phyloP scores from a whole-genome alignment of 2,329 filamentous ascomycete genomes.

The Sclerotinia minor region DNA sequence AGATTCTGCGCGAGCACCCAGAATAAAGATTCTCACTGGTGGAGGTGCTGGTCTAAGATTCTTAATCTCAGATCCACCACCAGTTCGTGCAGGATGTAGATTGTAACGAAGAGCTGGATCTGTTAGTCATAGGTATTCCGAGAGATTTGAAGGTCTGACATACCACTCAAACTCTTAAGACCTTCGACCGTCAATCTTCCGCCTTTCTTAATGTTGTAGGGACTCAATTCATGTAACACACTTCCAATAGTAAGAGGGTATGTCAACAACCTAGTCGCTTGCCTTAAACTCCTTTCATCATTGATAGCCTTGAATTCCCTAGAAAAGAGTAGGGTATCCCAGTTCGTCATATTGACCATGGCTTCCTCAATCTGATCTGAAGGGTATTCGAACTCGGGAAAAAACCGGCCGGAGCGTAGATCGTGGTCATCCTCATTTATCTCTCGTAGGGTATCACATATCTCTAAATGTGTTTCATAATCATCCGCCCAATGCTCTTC shows the following conservation, averaged over 20 bases:
- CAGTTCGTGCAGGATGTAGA: constrained; percentile 80
- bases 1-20: constrained; percentile 95
- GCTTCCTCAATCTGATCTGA: constrained; percentile 88
- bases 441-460: constrained; percentile 87
- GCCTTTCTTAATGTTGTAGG: constrained; percentile 76
- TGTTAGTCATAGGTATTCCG: background rate
- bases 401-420: constrained; percentile 82
- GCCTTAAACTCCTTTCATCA: constrained; percentile 84
- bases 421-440: constrained; percentile 99
- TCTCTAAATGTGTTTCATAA: constrained; percentile 87
- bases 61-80: constrained; percentile 71
- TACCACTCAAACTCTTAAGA: constrained; percentile 89
- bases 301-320: constrained; percentile 90
- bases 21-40: constrained; percentile 85
- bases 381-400: constrained; percentile 91
- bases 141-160: constrained; percentile 41
- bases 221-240: constrained; percentile 89
- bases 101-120: constrained; percentile 81
- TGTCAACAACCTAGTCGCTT: constrained; percentile 88
- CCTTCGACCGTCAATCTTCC: constrained; percentile 83
- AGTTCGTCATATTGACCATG: constrained; percentile 95
- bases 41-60: constrained; percentile 82
- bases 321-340: constrained; percentile 96
- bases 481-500: constrained; percentile 96
- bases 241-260: constrained; percentile 92